Evolutionary conservation across 257 asterid genomes (phyloP).

Genomic region (Coffea eugenioides): DNA sequence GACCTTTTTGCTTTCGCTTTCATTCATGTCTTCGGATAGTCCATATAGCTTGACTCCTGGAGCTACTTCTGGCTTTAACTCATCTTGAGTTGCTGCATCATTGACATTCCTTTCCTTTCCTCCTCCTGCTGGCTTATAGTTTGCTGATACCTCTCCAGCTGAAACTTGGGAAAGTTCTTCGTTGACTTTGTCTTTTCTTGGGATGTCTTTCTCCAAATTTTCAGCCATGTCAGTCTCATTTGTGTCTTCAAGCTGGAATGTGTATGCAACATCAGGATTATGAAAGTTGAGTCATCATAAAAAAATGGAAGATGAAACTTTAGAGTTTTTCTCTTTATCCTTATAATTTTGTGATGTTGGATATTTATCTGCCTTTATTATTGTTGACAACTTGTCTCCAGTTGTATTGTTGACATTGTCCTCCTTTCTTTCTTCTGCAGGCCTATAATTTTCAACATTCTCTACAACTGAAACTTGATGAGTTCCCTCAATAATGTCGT

Average conservation of each 20-base stretch:
- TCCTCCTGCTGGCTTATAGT: neutral
- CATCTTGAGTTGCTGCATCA: neutral
- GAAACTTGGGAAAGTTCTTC: neutral
- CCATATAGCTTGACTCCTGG: neutral
- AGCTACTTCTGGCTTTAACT: neutral
- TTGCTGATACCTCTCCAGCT: neutral
- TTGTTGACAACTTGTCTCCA: neutral
- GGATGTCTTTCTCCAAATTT: neutral
- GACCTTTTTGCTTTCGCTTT: neutral
- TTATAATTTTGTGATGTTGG: neutral
- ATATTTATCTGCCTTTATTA: neutral
- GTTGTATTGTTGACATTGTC: constrained; percentile 23
- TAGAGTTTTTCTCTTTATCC: neutral
- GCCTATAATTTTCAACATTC: constrained; percentile 2
- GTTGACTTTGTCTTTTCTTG: neutral
- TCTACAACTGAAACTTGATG: neutral
- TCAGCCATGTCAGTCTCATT: neutral
- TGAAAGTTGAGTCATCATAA: neutral
- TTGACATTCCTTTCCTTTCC: neutral
- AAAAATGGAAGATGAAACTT: neutral
- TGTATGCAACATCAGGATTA: neutral
- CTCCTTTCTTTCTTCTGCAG: constrained; percentile 12
- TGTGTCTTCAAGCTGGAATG: neutral
- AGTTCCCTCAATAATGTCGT: neutral
- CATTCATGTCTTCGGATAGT: neutral